Percentiles rank a stretch among this genome's conserved stretches.
Conservation (phyloP, 2,329 filamentous ascomycete genomes). For the Zalaria obscura region DNA sequence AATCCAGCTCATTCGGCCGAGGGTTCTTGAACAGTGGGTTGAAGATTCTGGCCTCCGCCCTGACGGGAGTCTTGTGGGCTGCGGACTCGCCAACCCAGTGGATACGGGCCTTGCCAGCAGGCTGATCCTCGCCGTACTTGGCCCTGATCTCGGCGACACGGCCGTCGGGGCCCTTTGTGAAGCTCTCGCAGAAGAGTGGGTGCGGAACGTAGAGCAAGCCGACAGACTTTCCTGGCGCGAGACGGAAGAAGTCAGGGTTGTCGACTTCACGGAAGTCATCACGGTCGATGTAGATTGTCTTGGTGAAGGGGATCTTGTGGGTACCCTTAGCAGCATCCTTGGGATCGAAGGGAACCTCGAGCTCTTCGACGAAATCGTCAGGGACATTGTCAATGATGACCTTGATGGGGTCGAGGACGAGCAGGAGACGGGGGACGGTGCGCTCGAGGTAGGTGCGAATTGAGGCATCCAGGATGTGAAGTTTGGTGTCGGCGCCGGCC, state of each 20-base stretch:
- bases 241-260: constrained; percentile 61
- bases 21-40: constrained; percentile 77
- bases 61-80: constrained; percentile 43
- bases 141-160: constrained; percentile 54
- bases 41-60: constrained; percentile 63
- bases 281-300: constrained; percentile 72
- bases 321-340: constrained; percentile 59
- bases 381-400: constrained; percentile 69
- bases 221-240: constrained; percentile 60
- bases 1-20: constrained; percentile 57
- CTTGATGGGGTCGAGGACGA: constrained; percentile 73
- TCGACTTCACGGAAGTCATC: constrained; percentile 64
- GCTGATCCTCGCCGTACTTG: constrained; percentile 50
- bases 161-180: constrained; percentile 52
- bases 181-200: constrained; percentile 54
- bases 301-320: constrained; percentile 52
- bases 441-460: constrained; percentile 77
- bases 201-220: constrained; percentile 58
- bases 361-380: constrained; percentile 49
- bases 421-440: constrained; percentile 77
- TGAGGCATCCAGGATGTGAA: constrained; percentile 68
- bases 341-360: constrained; percentile 66
- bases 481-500: constrained; percentile 63
- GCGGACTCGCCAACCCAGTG: constrained; percentile 74
- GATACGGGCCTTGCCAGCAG: constrained; percentile 42